These are phyloP conservation scores for Yamadazyma sp. DNA, from an alignment of 1,139 yeast genomes.

Conservation along the genomic window DNA sequence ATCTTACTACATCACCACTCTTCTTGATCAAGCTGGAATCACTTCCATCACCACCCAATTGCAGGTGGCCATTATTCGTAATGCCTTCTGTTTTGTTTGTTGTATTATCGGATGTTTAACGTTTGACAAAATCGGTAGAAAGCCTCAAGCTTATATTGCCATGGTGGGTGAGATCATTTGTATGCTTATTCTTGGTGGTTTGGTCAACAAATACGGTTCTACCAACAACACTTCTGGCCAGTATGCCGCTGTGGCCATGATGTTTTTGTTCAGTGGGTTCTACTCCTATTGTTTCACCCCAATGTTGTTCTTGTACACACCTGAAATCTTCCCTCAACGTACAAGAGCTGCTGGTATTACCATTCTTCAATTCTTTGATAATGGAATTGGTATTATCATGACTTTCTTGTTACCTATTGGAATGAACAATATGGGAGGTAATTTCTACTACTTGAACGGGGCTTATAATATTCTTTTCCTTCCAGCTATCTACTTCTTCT, in stretches of 20 bases:
- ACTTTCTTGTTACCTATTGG: slow-evolving; percentile 5
- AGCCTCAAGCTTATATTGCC: neutral
- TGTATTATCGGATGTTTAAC: slow-evolving; percentile 9
- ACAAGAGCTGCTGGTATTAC: slow-evolving; percentile 1
- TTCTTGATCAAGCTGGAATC: slow-evolving; percentile 12
- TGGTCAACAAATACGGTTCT: slow-evolving; percentile 12
- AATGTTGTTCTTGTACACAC: slow-evolving; percentile 11
- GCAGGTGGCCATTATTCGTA: slow-evolving; percentile 10
- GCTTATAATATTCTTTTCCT: slow-evolving; percentile 11
- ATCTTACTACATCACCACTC: slow-evolving; percentile 12
- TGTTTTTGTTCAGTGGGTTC: slow-evolving; percentile 16
- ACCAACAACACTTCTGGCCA: slow-evolving; percentile 11
- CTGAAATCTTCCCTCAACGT: slow-evolving; percentile 9
- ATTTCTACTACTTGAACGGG: slow-evolving; percentile 13
- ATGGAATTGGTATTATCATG: neutral
- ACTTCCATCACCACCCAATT: slow-evolving; percentile 7
- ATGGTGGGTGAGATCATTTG: slow-evolving; percentile 11
- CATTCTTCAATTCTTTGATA: neutral
- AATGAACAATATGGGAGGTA: slow-evolving; percentile 12
- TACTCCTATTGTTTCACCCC: slow-evolving; percentile 16
- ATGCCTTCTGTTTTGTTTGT: slow-evolving; percentile 11
- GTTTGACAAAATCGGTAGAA: slow-evolving; percentile 14
- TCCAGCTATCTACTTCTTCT: slow-evolving; percentile 6
- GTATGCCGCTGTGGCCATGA: slow-evolving; percentile 15
- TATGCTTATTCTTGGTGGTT: slow-evolving; percentile 12